These are phyloP conservation scores for Magnusiomyces suaveolens DNA, from an alignment of 1,139 yeast genomes.

Conservation along the genomic window DNA sequence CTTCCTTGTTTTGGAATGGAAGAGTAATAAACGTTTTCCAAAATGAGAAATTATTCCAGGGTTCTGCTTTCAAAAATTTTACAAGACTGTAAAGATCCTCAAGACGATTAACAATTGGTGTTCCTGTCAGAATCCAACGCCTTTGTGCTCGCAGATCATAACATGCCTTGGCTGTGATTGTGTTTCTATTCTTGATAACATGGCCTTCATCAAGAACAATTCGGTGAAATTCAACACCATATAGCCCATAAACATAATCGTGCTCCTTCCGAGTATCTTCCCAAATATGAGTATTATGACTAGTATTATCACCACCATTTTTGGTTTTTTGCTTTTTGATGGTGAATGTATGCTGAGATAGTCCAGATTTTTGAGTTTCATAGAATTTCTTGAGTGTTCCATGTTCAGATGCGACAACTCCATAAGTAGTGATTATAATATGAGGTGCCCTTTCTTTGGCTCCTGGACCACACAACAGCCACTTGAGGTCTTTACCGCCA, in stretches of 20 bases:
- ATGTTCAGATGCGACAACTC: slow-evolving; percentile 74
- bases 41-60: slow-evolving; percentile 79
- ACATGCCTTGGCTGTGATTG: slow-evolving; percentile 75
- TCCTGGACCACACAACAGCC: slow-evolving; percentile 34
- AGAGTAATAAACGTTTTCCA: slow-evolving; percentile 84
- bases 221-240: slow-evolving; percentile 65
- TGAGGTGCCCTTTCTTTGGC: slow-evolving; percentile 44
- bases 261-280: slow-evolving; percentile 9
- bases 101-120: slow-evolving; percentile 81
- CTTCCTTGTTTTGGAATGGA: slow-evolving; percentile 68
- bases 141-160: slow-evolving; percentile 54
- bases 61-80: slow-evolving; percentile 66
- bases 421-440: slow-evolving; percentile 80
- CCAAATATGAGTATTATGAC: neutral
- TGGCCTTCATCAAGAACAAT: slow-evolving; percentile 90
- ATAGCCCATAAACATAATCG: slow-evolving; percentile 43
- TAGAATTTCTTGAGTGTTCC: slow-evolving; percentile 23
- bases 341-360: neutral
- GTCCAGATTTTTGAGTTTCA: neutral
- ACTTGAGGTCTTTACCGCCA: slow-evolving; percentile 34
- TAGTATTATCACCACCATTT: neutral
- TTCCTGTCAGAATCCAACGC: slow-evolving; percentile 86
- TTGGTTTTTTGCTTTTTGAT: neutral
- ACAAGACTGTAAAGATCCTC: slow-evolving; percentile 80
- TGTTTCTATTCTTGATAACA: slow-evolving; percentile 67